Base-by-base conservation (phyloP, 495 filamentous ascomycete genomes). In the Hypoxylon crocopeplum region DNA sequence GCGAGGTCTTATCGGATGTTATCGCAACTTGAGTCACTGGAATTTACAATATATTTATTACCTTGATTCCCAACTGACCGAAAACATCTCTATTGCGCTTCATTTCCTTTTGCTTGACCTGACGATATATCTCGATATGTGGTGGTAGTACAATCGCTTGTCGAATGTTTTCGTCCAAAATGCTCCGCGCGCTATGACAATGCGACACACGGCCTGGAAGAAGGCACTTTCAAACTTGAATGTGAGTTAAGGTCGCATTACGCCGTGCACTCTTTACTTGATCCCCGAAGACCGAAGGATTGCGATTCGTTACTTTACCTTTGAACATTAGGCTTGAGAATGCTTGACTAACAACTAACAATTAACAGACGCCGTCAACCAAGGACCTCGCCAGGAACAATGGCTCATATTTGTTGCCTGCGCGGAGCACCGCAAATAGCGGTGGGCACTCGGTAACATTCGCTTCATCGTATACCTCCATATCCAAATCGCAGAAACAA, bases 401-500 rank as follows among this genome's bases (percentile, higher is more conserved):
- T 64, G 61, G 61, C 45, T 56, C 61, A 51, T 56, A 30, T 42
- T 22, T 50, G 37, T 56, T 47, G 42, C 48, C 58, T 59, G 48
- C 68, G 44, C 55, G 47, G 57, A 63, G 60, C 33, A 41, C 53
- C 48, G 44, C 64, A 47, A 62, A 48, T 58, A 41, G 59, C 56
- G 30, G 68, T 58, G 56, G 65, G 41, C 25, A 64, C 33, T 46
- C 68, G 51, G n/a, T 68, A 56, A 64, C 65, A 15, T 64, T 59
- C 19, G 25, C 63, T 39, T 60, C 62, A 49, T 56, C 64, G 3
- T 71, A 69, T 49, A 68, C 72, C 21, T 71, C 76, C 24, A 64
- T 74, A 27, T 70, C 71, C 4, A 73, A 77, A 59, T 68, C 72
- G 13, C 64, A 72, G 34, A 79, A 74, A 42, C 69, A 73, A 32